A percentile compares a stretch with the other conserved stretches of the same genome.
These are phyloP conservation scores for Aspergillus ustus DNA, from an alignment of 2,329 filamentous ascomycete species.

Conservation along the genomic window DNA sequence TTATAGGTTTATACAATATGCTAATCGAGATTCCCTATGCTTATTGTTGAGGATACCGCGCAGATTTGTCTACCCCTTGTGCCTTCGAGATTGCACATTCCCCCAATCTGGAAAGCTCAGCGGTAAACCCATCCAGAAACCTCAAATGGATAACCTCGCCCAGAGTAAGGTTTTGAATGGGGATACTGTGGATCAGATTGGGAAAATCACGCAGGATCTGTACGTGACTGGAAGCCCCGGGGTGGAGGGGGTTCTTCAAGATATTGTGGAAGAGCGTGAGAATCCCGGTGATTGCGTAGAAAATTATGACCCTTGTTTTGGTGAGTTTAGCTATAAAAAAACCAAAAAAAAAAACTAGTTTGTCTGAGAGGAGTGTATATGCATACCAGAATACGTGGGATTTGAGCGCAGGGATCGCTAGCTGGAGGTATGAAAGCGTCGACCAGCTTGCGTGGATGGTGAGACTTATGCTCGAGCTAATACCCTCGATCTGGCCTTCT, in stretches of 20 bases:
- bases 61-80: neutral
- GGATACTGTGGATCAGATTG: neutral
- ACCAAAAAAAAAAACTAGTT: neutral
- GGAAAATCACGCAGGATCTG: neutral
- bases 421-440: neutral
- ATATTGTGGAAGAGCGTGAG: conserved; percentile 57
- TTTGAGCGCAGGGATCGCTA: neutral
- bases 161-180: conserved; percentile 11
- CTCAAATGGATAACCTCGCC: conserved; percentile 17
- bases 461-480: neutral
- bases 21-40: no score
- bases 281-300: conserved; percentile 56
- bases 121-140: conserved; percentile 13
- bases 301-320: conserved; percentile 53
- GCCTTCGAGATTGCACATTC: neutral
- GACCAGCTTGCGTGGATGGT: neutral
- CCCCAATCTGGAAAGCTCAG: conserved; percentile 9
- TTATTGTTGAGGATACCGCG: no score
- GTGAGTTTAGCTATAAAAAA: no score
- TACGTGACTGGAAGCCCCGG: conserved; percentile 27
- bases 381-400: neutral
- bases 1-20: no score
- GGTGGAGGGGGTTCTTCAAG: conserved; percentile 46
- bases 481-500: neutral
- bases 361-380: neutral